Base-by-base conservation (phyloP, 495 filamentous ascomycete genomes). In the Penicillium odoratum region DNA sequence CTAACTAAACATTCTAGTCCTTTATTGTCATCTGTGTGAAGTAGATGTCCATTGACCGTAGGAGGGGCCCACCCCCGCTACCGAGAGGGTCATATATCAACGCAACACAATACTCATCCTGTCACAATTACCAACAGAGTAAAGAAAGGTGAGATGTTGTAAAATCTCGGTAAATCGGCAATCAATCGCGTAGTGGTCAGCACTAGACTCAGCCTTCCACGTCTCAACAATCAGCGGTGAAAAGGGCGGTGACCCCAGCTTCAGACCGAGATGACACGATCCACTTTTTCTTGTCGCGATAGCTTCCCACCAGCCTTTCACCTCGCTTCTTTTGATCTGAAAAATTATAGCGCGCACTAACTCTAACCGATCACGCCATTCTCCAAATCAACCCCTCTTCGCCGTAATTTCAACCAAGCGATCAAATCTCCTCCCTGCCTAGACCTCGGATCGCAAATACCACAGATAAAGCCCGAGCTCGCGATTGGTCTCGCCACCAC, bases 211-310 rank as follows among this genome's bases (percentile, higher is more conserved):
- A 21, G 21, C 21, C 21, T 21, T 1, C 21, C 21, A 21, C 21
- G 21, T 21, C 21, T 21, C 18, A 31, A 34, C 11, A 34, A 46
- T 34, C 53, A 46, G 62, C 62, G 62, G 62, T 65, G 58, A 61
- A 56, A 59, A 58, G 49, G 56, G 63, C 63, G 63, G 63, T 65
- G 63, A 65, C 63, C 63, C 59, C 62, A 56, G 50, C 49, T 53
- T 52, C 34, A 57, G 55, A 55, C 48, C 53, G 55, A 62, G 58
- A 65, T 67, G 64, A 59, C 66, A 69, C 36, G 57, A 33, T 64
- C 66, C 63, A 66, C 61, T 66, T 58, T 46, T 42, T 28, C 34
- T n/a, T 40, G 38, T 40, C 38, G 38, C 38, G 21, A 34, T 10
- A 43, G 40, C 30, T 42, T 51, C 34, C 43, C 10, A 5, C 34